Percentiles rank a stretch among this genome's conserved stretches.
Evolutionary conservation across 2,329 filamentous ascomycete species (phyloP).

Genomic region (Diaporthe longicolla): DNA sequence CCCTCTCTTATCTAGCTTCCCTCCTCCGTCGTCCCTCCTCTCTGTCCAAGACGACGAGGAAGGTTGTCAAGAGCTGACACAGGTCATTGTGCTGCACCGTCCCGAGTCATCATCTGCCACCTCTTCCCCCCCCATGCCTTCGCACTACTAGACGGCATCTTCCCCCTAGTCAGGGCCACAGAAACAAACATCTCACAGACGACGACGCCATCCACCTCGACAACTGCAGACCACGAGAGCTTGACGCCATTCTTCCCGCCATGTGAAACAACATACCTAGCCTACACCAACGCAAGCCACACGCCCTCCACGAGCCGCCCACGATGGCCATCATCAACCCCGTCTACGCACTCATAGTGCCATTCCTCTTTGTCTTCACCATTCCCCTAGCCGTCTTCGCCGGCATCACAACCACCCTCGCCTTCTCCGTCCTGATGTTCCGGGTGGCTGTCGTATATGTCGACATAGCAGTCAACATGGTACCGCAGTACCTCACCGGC

Average conservation of each 20-base stretch:
- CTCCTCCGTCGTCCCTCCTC: constrained; percentile 12
- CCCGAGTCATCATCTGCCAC: constrained; percentile 10
- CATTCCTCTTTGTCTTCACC: constrained; percentile 74
- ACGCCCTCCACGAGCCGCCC: background rate
- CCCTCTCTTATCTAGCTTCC: constrained; percentile 31
- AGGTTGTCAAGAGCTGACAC: background rate
- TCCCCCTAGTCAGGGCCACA: constrained; percentile 20
- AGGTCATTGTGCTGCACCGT: background rate
- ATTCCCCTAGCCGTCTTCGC: constrained; percentile 75
- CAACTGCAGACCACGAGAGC: constrained; percentile 8
- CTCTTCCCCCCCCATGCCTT: constrained; percentile 2
- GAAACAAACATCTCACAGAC: background rate
- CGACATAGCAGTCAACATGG: constrained; percentile 70
- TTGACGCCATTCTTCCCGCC: constrained; percentile 37
- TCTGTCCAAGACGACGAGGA: background rate
- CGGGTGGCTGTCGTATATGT: constrained; percentile 74
- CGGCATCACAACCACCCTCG: constrained; percentile 73
- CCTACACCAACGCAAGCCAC: constrained; percentile 54
- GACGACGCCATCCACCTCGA: background rate
- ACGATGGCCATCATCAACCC: constrained; percentile 68
- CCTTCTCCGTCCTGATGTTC: constrained; percentile 72
- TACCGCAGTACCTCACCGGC: constrained; percentile 68
- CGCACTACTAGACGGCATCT: constrained; percentile 7
- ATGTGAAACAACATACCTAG: constrained; percentile 46
- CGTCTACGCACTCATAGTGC: constrained; percentile 69